Conservation (phyloP, 2,329 filamentous ascomycete species). For the Sporothrix sp. region DNA sequence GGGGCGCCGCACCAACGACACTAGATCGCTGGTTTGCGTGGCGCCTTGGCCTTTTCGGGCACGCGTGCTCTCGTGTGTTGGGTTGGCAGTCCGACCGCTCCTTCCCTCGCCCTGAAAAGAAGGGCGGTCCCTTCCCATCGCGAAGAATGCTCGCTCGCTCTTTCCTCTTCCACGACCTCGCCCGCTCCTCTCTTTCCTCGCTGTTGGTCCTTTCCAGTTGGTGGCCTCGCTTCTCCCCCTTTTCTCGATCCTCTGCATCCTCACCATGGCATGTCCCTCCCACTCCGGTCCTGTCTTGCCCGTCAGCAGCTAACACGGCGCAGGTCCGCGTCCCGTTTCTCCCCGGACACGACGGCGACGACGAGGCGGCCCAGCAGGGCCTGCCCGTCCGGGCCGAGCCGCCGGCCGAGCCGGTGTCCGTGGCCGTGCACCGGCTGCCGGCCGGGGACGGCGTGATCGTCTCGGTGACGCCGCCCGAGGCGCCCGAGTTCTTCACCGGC, state of each 20-base stretch:
- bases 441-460: constrained; percentile 34
- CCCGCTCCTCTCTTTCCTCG: background rate
- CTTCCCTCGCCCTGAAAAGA: no score
- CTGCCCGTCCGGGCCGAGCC: background rate
- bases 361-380: background rate
- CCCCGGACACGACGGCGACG: background rate
- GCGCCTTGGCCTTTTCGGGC: background rate
- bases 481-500: constrained; percentile 14
- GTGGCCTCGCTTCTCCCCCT: background rate
- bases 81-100: no score
- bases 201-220: background rate
- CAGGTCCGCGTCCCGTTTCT: background rate
- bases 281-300: background rate
- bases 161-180: background rate
- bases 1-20: no score
- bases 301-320: background rate
- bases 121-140: no score
- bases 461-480: constrained; percentile 36
- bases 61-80: no score
- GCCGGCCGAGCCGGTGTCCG: background rate
- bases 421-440: constrained; percentile 27
- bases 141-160: no score
- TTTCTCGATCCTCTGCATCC: background rate
- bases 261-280: background rate
- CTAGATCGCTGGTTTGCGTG: background rate